Conservation (phyloP, 1,284 basidiomycete species). For the Peniophora sp. region DNA sequence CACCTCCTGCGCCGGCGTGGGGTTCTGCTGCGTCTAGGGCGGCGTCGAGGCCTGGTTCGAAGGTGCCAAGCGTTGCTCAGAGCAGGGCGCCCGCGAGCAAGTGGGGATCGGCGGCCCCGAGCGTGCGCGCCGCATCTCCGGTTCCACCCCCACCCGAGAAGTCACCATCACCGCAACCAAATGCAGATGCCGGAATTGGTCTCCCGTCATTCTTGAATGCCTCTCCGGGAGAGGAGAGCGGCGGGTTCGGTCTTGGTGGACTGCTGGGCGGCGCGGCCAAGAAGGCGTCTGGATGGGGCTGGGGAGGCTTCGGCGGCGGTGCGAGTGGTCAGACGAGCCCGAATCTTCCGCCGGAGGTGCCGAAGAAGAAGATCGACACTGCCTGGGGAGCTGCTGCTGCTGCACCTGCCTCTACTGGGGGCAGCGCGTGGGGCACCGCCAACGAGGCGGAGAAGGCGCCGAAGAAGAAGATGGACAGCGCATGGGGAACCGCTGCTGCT, state of each 20-base stretch:
- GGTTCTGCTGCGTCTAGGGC: slow-evolving; percentile 9
- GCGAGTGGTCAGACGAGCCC: background rate
- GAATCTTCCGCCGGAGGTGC: slow-evolving; percentile 2
- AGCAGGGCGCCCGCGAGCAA: slow-evolving; percentile 13
- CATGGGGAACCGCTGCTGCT: background rate
- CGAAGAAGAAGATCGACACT: slow-evolving; percentile 6
- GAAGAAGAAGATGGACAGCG: background rate
- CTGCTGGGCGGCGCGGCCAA: background rate
- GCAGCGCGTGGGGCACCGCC: background rate
- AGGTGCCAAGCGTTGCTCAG: slow-evolving; percentile 8
- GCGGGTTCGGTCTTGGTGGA: background rate
- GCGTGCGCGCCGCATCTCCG: background rate
- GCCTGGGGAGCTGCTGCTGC: background rate
- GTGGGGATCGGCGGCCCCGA: slow-evolving; percentile 4
- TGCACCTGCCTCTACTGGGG: background rate
- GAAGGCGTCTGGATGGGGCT: background rate
- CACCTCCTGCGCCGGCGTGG: background rate
- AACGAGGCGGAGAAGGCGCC: background rate
- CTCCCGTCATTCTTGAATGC: background rate
- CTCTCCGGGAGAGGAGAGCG: background rate
- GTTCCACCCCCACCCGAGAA: background rate
- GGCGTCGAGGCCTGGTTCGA: slow-evolving; percentile 12
- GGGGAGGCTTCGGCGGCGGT: slow-evolving; percentile 3
- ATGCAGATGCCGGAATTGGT: background rate
- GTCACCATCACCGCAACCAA: background rate